Percentiles rank a stretch among this genome's conserved stretches.
Conservation (phyloP, 352 stramenopile species). For the Pythium sukuiense region DNA sequence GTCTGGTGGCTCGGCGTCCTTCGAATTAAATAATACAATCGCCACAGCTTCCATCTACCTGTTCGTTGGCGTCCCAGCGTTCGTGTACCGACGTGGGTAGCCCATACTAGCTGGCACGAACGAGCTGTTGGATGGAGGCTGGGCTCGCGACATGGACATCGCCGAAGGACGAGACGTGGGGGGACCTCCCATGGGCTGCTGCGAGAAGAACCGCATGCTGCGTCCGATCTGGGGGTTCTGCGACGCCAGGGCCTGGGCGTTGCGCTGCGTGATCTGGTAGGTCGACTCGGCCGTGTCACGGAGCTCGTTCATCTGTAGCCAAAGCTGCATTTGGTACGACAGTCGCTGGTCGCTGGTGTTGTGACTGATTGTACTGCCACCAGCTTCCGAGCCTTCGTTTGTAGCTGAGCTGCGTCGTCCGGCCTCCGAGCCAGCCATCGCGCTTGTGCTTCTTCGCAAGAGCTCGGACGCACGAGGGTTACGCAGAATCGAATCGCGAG, state of each 20-base stretch:
- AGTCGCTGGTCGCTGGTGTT: slow-evolving; percentile 26
- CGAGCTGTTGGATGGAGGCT: background rate
- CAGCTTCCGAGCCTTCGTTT: background rate
- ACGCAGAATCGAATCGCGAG: background rate
- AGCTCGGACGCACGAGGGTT: slow-evolving; percentile 17
- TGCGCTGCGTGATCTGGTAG: slow-evolving; percentile 61
- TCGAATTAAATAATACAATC: slow-evolving; percentile 5
- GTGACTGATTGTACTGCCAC: background rate
- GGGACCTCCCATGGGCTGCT: slow-evolving; percentile 11
- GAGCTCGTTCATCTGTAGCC: slow-evolving; percentile 74
- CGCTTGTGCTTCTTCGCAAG: background rate
- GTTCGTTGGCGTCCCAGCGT: background rate
- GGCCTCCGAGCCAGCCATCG: background rate
- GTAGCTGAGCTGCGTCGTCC: background rate
- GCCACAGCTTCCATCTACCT: background rate
- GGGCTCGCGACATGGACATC: background rate
- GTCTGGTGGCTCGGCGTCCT: background rate
- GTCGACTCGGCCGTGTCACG: slow-evolving; percentile 59
- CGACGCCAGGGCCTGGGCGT: slow-evolving; percentile 50
- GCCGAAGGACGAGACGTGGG: background rate
- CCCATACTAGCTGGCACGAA: background rate
- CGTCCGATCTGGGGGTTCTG: slow-evolving; percentile 22
- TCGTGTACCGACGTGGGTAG: slow-evolving; percentile 2
- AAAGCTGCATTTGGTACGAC: slow-evolving; percentile 65
- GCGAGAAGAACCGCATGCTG: slow-evolving; percentile 21